Evolutionary conservation across 108 stramenopile species (phyloP), one percentile per base, ranked within the genome.

Genomic region (Poteriospumella lacustris): DNA sequence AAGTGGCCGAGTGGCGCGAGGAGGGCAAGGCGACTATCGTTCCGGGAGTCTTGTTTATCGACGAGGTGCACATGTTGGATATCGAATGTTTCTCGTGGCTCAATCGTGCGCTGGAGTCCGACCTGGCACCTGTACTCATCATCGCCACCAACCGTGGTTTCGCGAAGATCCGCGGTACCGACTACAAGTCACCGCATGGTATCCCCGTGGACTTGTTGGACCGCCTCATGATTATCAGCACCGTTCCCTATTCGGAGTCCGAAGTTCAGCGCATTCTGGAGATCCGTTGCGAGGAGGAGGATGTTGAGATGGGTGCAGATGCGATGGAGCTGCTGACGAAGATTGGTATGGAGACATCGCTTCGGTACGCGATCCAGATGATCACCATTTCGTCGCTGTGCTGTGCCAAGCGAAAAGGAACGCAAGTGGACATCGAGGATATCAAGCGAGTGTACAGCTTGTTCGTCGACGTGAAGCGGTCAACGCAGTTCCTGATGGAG

Each of bases 291-390:
- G 90, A 91, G 38, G 96, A 99, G 85, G 97, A 99, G 84, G 95
- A 97, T 80, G 98, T 99, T 0, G 95, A 96, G 70, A 97, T 99
- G 96, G 77, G 89, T 9, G 90, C 91, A 26, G 93, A 95, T 43
- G 96, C 98, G 0, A 80, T 97, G 58, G 96, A 97, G 67, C 85
- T 99, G 31, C 85, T 99, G 68, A 94, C 97, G 24, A 85, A 94
- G 40, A 96, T 97, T 76, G 96, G 92, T 36, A 88, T 86, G 68
- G 97, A 97, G 90, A 96, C 98, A 0, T 92, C 90, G 58, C 87
- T 99, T 73, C 95, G 97, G 12, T 99, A 99, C 81, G 96, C 96
- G 28, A 97, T 99, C 76, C 96, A 99, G 62, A 93, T 97, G 94
- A 96, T 99, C 78, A 97, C 92, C 78, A 90, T 93, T 1, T 87